Conservation (phyloP, 2,329 filamentous ascomycete species). For the Microthyrium microscopicum region DNA sequence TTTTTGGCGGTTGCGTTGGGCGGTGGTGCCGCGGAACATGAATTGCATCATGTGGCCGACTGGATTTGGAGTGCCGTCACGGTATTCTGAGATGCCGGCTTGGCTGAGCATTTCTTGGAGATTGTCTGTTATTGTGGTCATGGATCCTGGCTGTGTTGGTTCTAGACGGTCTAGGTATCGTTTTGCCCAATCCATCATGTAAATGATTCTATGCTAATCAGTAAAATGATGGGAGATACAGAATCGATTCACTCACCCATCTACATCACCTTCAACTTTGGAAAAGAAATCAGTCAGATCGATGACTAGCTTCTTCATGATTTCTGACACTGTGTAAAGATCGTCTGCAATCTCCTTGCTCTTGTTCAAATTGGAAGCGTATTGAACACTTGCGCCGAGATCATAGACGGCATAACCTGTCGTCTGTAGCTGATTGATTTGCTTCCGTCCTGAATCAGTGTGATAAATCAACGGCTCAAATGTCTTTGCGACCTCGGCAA, state of each 20-base stretch:
- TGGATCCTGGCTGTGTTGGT: slow-evolving; percentile 31
- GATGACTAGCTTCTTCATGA: slow-evolving; percentile 64
- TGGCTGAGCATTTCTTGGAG: slow-evolving; percentile 60
- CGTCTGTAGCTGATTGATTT: slow-evolving; percentile 76
- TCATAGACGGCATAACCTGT: slow-evolving; percentile 92
- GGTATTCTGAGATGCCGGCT: slow-evolving; percentile 26
- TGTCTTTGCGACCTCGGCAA: slow-evolving; percentile 73
- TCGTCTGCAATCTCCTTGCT: slow-evolving; percentile 72
- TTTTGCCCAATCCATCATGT: slow-evolving; percentile 92
- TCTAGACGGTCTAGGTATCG: slow-evolving; percentile 53
- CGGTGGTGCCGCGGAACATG: slow-evolving; percentile 63
- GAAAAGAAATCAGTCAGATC: slow-evolving; percentile 88
- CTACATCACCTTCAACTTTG: slow-evolving; percentile 83
- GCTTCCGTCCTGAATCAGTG: slow-evolving; percentile 71
- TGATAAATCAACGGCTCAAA: slow-evolving; percentile 94
- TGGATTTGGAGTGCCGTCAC: slow-evolving; percentile 40
- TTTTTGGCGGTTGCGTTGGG: slow-evolving; percentile 64
- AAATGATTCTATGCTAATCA: slow-evolving; percentile 47
- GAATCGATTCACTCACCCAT: slow-evolving; percentile 38
- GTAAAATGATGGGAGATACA: slow-evolving; percentile 6
- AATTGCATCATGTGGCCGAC: slow-evolving; percentile 53
- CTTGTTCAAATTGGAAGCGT: slow-evolving; percentile 73
- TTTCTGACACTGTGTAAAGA: slow-evolving; percentile 73
- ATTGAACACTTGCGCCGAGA: slow-evolving; percentile 70
- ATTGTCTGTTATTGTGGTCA: slow-evolving; percentile 68